Evolutionary conservation across 2,329 filamentous ascomycete species (phyloP), one percentile per base, ranked within the genome.

Genomic region (Pezicula rhizophila): DNA sequence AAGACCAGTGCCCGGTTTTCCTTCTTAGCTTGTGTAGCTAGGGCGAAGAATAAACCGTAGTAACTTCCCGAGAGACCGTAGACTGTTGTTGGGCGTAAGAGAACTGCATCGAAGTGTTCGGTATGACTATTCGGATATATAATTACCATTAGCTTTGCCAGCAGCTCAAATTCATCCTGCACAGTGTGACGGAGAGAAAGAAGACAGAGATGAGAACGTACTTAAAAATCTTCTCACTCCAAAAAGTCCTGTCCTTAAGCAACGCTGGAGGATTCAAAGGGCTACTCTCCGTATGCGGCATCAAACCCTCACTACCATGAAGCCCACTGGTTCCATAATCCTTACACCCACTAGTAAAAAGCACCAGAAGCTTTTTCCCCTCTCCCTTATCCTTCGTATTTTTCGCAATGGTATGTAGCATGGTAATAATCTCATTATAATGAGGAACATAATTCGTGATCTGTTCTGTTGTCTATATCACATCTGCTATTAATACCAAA

Each of bases 261-360:
- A 23, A 5, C 23, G 6, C 6, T 5, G 64, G 57, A 0, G 64
- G 58, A 5, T 66, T 62, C 11, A 75, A 44, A 0, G 70, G 68
- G 0, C 69, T 70, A 0, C 63, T 54, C 54, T 77, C 73, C 0
- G 66, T 69, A 41, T 76, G 73, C 8, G 71, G 68, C 7, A 55
- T 52, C 3, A 76, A 62, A 0, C 50, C 59, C 0, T 64, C 52
- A 0, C 65, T 60, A 2, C 66, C 67, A 43, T 72, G 65, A 1
- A 64, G 48, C 5, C 45, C 47, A 1, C 53, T 61, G 5, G 53
- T 61, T 2, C 74, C 73, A 51, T 76, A 77, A 57, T 77, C 74
- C 50, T 77, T 77, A 58, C 73, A 76, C 0, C 74, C 74, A 2
- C 70, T 73, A 8, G 67, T 71, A 57, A 70, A 70, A 2, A 77